These are phyloP conservation scores for Neonectria faginata DNA, from an alignment of 2,329 filamentous ascomycete species.

Conservation along the genomic window DNA sequence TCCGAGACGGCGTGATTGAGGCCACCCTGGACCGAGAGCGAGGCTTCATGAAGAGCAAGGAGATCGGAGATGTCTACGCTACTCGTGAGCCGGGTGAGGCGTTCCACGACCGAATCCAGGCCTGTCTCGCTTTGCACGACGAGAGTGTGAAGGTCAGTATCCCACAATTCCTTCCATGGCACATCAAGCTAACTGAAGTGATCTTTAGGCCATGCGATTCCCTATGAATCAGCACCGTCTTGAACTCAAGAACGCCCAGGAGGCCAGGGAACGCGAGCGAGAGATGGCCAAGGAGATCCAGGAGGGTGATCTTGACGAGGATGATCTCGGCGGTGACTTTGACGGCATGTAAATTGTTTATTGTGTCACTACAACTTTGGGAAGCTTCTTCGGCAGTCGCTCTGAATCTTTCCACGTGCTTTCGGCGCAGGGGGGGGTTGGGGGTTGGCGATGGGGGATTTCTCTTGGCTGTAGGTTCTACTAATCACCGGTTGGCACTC, in stretches of 20 bases:
- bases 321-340: constrained; percentile 95
- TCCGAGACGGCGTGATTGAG: constrained; percentile 96
- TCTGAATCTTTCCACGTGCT: constrained; percentile 27
- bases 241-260: constrained; percentile 97
- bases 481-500: constrained; percentile 34
- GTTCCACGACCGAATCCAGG: constrained; percentile 95
- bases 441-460: constrained; percentile 15
- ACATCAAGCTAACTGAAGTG: constrained; percentile 33
- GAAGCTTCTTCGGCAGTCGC: constrained; percentile 21
- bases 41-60: constrained; percentile 99
- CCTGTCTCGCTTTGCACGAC: constrained; percentile 91
- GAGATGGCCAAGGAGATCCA: constrained; percentile 99
- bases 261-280: constrained; percentile 94
- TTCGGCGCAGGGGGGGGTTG: constrained; percentile 14
- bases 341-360: constrained; percentile 81
- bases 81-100: constrained; percentile 96
- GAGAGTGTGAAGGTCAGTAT: constrained; percentile 90
- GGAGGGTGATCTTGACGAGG: constrained; percentile 95
- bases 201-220: constrained; percentile 88
- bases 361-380: constrained; percentile 33
- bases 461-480: constrained; percentile 36
- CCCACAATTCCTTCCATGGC: neutral
- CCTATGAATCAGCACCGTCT: constrained; percentile 99
- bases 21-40: constrained; percentile 92
- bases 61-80: constrained; percentile 94